A percentile compares a stretch with the other conserved stretches of the same genome.
Evolutionary conservation across 164 flowering plant species (phyloP).

Genomic region (Umbellularia californica): DNA sequence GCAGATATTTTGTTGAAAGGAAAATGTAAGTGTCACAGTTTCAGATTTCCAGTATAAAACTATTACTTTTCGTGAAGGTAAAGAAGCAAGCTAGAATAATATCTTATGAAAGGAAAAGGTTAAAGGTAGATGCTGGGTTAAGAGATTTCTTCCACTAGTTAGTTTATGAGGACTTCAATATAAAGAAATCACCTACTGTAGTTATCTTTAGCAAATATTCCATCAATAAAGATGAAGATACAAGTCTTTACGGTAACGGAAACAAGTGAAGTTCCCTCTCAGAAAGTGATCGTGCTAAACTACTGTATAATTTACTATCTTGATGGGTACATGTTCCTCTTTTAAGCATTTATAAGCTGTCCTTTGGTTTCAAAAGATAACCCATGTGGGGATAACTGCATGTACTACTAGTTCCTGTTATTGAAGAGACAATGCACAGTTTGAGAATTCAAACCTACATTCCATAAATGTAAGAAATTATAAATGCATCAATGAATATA

Average conservation of each 20-base stretch:
- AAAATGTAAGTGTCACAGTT: background rate
- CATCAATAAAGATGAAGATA: too few species aligned
- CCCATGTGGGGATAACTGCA: background rate
- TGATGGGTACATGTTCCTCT: background rate
- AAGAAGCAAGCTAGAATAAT: background rate
- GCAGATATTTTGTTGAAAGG: background rate
- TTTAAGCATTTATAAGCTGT: background rate
- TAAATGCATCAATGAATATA: background rate
- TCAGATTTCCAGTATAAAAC: background rate
- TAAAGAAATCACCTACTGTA: too few species aligned
- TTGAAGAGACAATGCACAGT: background rate
- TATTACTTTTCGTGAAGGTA: too few species aligned
- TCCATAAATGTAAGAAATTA: background rate
- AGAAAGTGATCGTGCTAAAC: background rate
- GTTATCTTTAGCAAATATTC: too few species aligned
- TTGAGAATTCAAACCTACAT: too few species aligned
- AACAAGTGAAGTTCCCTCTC: background rate
- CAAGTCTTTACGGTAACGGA: background rate
- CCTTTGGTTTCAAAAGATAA: background rate
- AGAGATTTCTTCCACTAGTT: background rate
- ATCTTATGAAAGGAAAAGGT: background rate
- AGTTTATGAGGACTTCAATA: background rate
- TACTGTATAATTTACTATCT: background rate
- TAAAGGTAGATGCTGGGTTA: background rate
- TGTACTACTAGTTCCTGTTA: background rate